These are phyloP conservation scores for Ulvella scutata DNA, from an alignment of 139 green algal genomes.

Conservation along the genomic window DNA sequence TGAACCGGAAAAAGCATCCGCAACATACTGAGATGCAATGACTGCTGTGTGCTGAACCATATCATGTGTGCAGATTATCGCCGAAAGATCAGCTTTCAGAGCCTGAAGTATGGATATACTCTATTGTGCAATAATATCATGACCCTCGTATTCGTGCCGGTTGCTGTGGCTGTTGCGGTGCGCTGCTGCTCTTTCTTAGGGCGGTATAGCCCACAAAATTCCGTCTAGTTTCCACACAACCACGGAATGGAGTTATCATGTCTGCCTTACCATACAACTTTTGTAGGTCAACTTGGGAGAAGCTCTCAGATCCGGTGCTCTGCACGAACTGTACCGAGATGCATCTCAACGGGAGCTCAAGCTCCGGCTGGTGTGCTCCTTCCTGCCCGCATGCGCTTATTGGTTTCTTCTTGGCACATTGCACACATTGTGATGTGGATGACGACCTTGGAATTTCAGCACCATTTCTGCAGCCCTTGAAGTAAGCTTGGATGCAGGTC, in stretches of 20 bases:
- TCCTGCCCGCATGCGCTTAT: neutral
- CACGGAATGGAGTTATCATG: too few relatives aligned
- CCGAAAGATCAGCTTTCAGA: neutral
- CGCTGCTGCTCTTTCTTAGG: too few relatives aligned
- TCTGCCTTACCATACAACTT: too few relatives aligned
- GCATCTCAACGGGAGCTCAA: neutral
- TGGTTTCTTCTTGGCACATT: too few relatives aligned
- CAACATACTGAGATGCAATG: too few relatives aligned
- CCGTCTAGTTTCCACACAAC: too few relatives aligned
- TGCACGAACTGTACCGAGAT: neutral
- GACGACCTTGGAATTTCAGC: too few relatives aligned
- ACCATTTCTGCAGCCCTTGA: too few relatives aligned
- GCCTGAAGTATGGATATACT: neutral
- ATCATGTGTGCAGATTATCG: constrained; percentile 1
- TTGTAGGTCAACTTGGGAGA: neutral
- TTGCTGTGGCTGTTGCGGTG: neutral
- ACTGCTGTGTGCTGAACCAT: too few relatives aligned
- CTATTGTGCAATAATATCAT: neutral
- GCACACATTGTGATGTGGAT: too few relatives aligned
- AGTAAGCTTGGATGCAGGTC: constrained; percentile 36
- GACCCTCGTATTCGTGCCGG: neutral
- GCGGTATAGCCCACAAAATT: too few relatives aligned
- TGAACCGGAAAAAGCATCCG: too few relatives aligned
- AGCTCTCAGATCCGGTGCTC: neutral
- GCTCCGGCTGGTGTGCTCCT: neutral